These are phyloP conservation scores for Fusarium sp. DNA, from an alignment of 2,329 filamentous ascomycete genomes.

Conservation along the genomic window DNA sequence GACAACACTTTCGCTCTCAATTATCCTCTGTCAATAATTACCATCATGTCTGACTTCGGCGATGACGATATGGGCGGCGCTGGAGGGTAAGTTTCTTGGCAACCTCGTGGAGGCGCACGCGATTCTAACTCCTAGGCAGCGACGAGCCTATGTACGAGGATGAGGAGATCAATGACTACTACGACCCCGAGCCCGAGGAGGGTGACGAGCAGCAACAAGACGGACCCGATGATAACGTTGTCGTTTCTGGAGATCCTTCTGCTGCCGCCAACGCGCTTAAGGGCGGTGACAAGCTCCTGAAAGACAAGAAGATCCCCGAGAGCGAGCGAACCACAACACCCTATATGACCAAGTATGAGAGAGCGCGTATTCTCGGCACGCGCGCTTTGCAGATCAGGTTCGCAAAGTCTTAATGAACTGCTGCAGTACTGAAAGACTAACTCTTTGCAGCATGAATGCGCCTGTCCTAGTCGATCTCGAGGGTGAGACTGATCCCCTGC, in stretches of 20 bases:
- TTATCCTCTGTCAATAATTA: background rate
- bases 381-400: slow-evolving; percentile 96
- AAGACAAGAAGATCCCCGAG: slow-evolving; percentile 90
- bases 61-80: slow-evolving; percentile 72
- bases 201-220: slow-evolving; percentile 64
- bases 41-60: slow-evolving; percentile 78
- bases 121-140: slow-evolving; percentile 56
- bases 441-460: slow-evolving; percentile 85
- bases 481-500: slow-evolving; percentile 95
- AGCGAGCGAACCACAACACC: slow-evolving; percentile 92
- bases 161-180: slow-evolving; percentile 71
- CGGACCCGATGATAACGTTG: slow-evolving; percentile 69
- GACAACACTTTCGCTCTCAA: slow-evolving; percentile 9
- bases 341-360: slow-evolving; percentile 99
- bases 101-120: slow-evolving; percentile 13
- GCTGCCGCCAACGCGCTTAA: slow-evolving; percentile 67
- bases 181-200: slow-evolving; percentile 66
- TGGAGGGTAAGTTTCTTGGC: slow-evolving; percentile 62
- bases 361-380: slow-evolving; percentile 91
- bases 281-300: slow-evolving; percentile 66
- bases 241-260: slow-evolving; percentile 71
- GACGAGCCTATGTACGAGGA: slow-evolving; percentile 80
- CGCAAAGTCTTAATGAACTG: slow-evolving; percentile 42
- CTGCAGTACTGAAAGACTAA: slow-evolving; percentile 20
- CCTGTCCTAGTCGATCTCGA: slow-evolving; percentile 96